A percentile compares a stretch with the other conserved stretches of the same genome.
phyloP scores from a whole-genome alignment of 306 rosid genomes.

The Malus fusca region DNA sequence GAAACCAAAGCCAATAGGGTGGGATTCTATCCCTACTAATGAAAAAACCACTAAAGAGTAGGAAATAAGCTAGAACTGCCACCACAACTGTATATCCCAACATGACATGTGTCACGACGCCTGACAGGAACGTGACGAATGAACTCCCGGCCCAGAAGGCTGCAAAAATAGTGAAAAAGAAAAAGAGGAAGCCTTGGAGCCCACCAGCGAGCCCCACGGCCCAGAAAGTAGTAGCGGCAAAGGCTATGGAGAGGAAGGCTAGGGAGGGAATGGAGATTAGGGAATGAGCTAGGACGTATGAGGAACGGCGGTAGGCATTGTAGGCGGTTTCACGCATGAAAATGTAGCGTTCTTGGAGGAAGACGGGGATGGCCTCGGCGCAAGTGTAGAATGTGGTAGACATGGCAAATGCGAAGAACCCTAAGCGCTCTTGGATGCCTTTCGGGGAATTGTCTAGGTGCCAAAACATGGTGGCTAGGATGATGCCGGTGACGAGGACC shows the following conservation, averaged over 20 bases:
- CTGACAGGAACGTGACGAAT: constrained; percentile 81
- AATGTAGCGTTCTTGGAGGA: constrained; percentile 93
- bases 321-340: constrained; percentile 94
- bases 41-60: constrained; percentile 88
- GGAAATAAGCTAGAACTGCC: constrained; percentile 69
- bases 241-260: constrained; percentile 51
- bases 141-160: constrained; percentile 91
- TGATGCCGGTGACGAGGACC: constrained; percentile 55
- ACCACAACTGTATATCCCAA: constrained; percentile 81
- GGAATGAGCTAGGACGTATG: constrained; percentile 68
- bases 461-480: constrained; percentile 72
- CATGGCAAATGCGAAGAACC: constrained; percentile 91
- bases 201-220: constrained; percentile 78
- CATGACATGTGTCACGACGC: constrained; percentile 75
- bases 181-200: constrained; percentile 44
- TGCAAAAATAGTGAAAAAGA: constrained; percentile 35
- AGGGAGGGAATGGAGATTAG: constrained; percentile 64
- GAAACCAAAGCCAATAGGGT: constrained; percentile 80
- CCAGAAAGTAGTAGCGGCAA: constrained; percentile 68
- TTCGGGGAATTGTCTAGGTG: constrained; percentile 63
- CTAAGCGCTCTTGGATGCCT: constrained; percentile 68
- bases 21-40: constrained; percentile 72
- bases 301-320: constrained; percentile 89
- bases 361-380: constrained; percentile 78
- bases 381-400: constrained; percentile 90